A percentile compares a stretch with the other conserved stretches of the same genome.
These are phyloP conservation scores for Prunus mume DNA, from an alignment of 306 rosid species.

Conservation along the genomic window DNA sequence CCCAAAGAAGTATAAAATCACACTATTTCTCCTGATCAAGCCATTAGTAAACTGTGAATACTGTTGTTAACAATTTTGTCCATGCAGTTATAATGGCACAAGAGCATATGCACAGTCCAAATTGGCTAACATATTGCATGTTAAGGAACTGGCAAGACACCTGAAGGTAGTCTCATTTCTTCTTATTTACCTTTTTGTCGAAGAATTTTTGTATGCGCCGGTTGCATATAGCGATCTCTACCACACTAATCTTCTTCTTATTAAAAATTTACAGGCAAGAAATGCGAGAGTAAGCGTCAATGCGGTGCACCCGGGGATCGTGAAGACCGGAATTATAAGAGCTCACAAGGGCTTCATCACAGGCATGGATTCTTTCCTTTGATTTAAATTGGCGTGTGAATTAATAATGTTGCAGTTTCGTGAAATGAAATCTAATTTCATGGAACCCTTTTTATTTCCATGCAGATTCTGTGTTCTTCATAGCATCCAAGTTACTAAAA, in stretches of 20 bases:
- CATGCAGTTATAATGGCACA: slow-evolving; percentile 84
- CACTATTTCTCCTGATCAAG: not conserved
- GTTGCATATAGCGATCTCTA: not conserved
- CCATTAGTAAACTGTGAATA: not conserved
- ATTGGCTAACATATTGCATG: slow-evolving; percentile 78
- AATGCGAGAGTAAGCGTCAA: slow-evolving; percentile 86
- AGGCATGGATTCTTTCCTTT: slow-evolving; percentile 28
- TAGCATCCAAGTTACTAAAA: slow-evolving; percentile 83
- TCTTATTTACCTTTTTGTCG: not conserved
- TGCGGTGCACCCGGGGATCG: slow-evolving; percentile 90
- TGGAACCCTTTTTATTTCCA: not conserved
- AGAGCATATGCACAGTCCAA: slow-evolving; percentile 90
- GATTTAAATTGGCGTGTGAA: not conserved
- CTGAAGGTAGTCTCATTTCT: slow-evolving; percentile 45
- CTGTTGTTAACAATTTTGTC: not conserved
- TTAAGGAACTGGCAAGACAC: slow-evolving; percentile 72
- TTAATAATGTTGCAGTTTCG: not conserved
- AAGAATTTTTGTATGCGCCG: not conserved
- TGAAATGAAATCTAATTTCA: not conserved
- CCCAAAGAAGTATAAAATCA: slow-evolving; percentile 55
- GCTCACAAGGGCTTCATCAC: slow-evolving; percentile 80
- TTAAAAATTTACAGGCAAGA: slow-evolving; percentile 44
- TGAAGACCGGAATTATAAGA: slow-evolving; percentile 78
- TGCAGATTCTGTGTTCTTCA: slow-evolving; percentile 85
- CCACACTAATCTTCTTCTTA: not conserved